Conservation (phyloP, 2,329 filamentous ascomycete species). For the Byssoonygena ceratinophila region DNA sequence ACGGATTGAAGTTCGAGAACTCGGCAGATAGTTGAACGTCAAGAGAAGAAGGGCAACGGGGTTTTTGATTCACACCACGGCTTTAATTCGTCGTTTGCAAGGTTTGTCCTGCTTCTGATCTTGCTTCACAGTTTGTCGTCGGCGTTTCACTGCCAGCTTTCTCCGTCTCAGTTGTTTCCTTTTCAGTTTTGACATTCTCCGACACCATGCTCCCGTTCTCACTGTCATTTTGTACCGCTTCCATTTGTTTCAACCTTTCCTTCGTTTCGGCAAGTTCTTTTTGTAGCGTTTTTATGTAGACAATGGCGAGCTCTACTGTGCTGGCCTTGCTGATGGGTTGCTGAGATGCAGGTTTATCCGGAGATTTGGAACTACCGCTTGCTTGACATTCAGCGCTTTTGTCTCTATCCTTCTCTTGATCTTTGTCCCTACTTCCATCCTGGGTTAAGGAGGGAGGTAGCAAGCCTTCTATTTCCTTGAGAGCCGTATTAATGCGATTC, state of each 20-base stretch:
- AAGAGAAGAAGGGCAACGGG: not conserved
- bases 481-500: conserved; percentile 87
- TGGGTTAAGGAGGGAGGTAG: conserved; percentile 51
- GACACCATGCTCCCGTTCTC: not conserved
- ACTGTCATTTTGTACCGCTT: conserved; percentile 40
- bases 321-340: conserved; percentile 82
- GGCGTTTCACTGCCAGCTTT: not conserved
- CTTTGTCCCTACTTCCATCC: conserved; percentile 32
- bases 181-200: not conserved
- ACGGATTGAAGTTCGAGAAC: not conserved
- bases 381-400: conserved; percentile 29
- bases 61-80: not conserved
- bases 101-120: not conserved
- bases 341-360: conserved; percentile 36
- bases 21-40: not conserved
- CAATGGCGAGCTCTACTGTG: conserved; percentile 93
- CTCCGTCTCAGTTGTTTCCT: not conserved
- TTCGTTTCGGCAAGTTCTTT: conserved; percentile 58
- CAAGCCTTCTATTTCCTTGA: conserved; percentile 81
- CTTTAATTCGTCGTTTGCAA: not conserved
- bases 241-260: conserved; percentile 52
- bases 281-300: conserved; percentile 82
- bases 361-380: conserved; percentile 41
- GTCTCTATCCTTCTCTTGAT: conserved; percentile 23
- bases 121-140: not conserved